phyloP scores from a whole-genome alignment of 768 basidiomycete genomes.

The Lactarius tabidus region DNA sequence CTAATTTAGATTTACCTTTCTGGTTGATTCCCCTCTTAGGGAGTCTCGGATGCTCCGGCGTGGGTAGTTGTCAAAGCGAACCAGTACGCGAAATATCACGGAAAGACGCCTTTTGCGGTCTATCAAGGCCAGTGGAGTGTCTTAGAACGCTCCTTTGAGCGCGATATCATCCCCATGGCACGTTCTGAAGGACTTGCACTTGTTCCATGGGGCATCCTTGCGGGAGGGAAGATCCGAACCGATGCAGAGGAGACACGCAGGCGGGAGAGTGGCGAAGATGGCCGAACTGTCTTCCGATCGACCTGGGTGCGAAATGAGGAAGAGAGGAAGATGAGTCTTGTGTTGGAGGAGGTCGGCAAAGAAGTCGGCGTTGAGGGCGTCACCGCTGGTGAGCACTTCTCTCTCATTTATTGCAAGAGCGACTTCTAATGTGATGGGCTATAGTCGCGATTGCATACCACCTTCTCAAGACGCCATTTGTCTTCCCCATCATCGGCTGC shows the following conservation, averaged over 20 bases:
- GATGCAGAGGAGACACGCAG: conserved; percentile 37
- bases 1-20: neutral
- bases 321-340: conserved; percentile 18
- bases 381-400: conserved; percentile 39
- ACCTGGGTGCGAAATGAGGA: conserved; percentile 20
- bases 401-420: neutral
- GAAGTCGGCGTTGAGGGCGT: conserved; percentile 48
- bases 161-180: conserved; percentile 41
- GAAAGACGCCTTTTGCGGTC: conserved; percentile 40
- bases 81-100: conserved; percentile 37
- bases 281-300: conserved; percentile 29
- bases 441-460: conserved; percentile 50
- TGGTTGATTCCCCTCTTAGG: conserved; percentile 5
- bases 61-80: conserved; percentile 39
- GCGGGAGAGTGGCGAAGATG: conserved; percentile 34
- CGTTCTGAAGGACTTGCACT: conserved; percentile 34
- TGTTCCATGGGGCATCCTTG: conserved; percentile 42
- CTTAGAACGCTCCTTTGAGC: conserved; percentile 38
- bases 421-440: neutral
- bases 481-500: conserved; percentile 48
- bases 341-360: conserved; percentile 43
- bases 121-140: conserved; percentile 40
- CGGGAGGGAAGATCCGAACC: conserved; percentile 38
- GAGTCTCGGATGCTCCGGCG: conserved; percentile 33
- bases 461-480: conserved; percentile 48